Percentiles rank a stretch among this genome's conserved stretches.
These are phyloP conservation scores for Acacia concinna DNA, from an alignment of 331 rosid species.

Conservation along the genomic window DNA sequence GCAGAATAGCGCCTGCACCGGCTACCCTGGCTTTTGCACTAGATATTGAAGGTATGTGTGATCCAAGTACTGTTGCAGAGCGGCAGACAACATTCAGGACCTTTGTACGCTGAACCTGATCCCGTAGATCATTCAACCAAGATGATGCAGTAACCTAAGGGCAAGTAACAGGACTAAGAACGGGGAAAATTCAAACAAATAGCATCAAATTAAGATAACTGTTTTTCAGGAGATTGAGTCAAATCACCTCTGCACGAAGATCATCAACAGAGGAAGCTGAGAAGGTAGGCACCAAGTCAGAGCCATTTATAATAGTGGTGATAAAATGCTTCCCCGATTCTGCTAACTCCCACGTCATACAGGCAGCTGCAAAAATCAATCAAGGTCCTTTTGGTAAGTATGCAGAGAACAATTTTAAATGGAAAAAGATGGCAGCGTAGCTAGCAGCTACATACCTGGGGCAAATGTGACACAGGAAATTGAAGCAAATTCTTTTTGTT, in stretches of 20 bases:
- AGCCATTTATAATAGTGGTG: slow-evolving; percentile 80
- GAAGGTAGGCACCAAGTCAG: slow-evolving; percentile 94
- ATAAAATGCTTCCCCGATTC: slow-evolving; percentile 95
- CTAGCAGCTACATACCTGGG: slow-evolving; percentile 60
- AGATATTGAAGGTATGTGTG: slow-evolving; percentile 82
- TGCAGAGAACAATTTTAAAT: not conserved
- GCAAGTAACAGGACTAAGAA: slow-evolving; percentile 17
- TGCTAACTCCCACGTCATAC: slow-evolving; percentile 98
- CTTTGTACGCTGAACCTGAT: slow-evolving; percentile 85
- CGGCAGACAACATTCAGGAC: slow-evolving; percentile 89
- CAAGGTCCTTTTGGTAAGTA: not conserved
- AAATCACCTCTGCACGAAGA: slow-evolving; percentile 83
- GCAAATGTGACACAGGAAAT: slow-evolving; percentile 81
- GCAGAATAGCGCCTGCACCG: slow-evolving; percentile 81
- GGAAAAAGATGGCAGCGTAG: not conserved
- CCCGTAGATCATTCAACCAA: slow-evolving; percentile 92
- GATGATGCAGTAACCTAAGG: slow-evolving; percentile 86
- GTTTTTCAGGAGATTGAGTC: not conserved
- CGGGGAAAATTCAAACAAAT: not conserved
- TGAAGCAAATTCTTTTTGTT: slow-evolving; percentile 74
- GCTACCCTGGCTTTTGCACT: slow-evolving; percentile 89
- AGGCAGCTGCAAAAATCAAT: slow-evolving; percentile 73
- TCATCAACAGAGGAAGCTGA: slow-evolving; percentile 87
- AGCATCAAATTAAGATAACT: not conserved
- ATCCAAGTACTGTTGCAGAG: slow-evolving; percentile 95